Conservation (phyloP, 2,329 filamentous ascomycete genomes). For the Aspergillus thermomutatus region DNA sequence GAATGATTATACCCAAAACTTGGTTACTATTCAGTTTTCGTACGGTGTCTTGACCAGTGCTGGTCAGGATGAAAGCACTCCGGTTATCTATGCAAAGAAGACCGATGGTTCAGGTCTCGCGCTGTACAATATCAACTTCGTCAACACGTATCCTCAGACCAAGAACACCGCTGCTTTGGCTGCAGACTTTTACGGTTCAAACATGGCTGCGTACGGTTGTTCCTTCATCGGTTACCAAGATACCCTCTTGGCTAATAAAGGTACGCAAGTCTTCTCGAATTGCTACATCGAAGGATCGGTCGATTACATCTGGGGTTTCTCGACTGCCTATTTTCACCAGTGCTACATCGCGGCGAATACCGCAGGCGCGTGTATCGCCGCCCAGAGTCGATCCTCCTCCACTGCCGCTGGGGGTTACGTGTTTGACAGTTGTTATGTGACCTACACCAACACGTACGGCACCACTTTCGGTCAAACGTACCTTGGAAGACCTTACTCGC, state of each 20-base stretch:
- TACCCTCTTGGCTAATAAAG: conserved; percentile 28
- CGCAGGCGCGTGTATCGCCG: not conserved
- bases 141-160: conserved; percentile 31
- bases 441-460: not conserved
- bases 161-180: conserved; percentile 33
- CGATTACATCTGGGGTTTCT: conserved; percentile 19
- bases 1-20: conserved; percentile 38
- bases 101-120: conserved; percentile 23
- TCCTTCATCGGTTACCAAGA: conserved; percentile 29
- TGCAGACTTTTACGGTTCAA: conserved; percentile 27
- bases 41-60: conserved; percentile 41
- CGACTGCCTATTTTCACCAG: conserved; percentile 36
- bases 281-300: conserved; percentile 27
- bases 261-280: conserved; percentile 26
- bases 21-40: conserved; percentile 36
- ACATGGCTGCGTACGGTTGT: conserved; percentile 32
- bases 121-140: conserved; percentile 32
- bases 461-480: conserved; percentile 18
- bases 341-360: conserved; percentile 32
- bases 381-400: not conserved
- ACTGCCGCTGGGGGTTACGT: not conserved
- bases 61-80: conserved; percentile 42
- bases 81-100: conserved; percentile 46
- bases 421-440: not conserved
- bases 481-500: conserved; percentile 22